phyloP scores from a whole-genome alignment of 2,329 filamentous ascomycete genomes.

The Phialophora expanda region DNA sequence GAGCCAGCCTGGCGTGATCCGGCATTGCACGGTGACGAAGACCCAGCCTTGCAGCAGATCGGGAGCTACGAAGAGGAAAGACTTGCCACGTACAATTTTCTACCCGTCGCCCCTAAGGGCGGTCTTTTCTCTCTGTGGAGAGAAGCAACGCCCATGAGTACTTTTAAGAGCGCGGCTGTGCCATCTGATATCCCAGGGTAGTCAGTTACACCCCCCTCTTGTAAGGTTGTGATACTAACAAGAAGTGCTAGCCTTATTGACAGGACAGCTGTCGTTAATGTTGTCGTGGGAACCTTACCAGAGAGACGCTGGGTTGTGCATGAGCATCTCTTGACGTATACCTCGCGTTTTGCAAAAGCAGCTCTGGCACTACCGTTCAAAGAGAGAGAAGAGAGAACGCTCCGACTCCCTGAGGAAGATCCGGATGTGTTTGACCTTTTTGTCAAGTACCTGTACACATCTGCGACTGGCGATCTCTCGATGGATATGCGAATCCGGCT shows the following conservation, averaged over 20 bases:
- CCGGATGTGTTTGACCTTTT: slow-evolving; percentile 29
- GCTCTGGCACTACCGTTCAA: slow-evolving; percentile 22
- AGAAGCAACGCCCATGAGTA: not conserved
- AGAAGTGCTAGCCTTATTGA: not conserved
- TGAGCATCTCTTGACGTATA: slow-evolving; percentile 22
- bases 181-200: not conserved
- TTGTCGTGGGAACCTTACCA: slow-evolving; percentile 13
- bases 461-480: not conserved
- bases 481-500: not conserved
- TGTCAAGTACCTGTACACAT: slow-evolving; percentile 32
- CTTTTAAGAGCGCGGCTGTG: not conserved
- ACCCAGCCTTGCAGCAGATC: not conserved
- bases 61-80: slow-evolving; percentile 4
- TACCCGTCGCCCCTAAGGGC: not conserved
- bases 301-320: slow-evolving; percentile 30
- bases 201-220: not conserved
- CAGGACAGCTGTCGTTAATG: slow-evolving; percentile 9
- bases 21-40: not conserved
- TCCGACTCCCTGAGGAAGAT: slow-evolving; percentile 34
- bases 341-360: slow-evolving; percentile 28
- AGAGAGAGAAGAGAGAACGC: slow-evolving; percentile 23
- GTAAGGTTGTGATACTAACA: not conserved
- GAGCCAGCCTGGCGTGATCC: not conserved
- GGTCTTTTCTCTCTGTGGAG: not conserved
- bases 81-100: not conserved